These are phyloP conservation scores for Adansonia digitata DNA, from an alignment of 345 rosid genomes.

Conservation along the genomic window DNA sequence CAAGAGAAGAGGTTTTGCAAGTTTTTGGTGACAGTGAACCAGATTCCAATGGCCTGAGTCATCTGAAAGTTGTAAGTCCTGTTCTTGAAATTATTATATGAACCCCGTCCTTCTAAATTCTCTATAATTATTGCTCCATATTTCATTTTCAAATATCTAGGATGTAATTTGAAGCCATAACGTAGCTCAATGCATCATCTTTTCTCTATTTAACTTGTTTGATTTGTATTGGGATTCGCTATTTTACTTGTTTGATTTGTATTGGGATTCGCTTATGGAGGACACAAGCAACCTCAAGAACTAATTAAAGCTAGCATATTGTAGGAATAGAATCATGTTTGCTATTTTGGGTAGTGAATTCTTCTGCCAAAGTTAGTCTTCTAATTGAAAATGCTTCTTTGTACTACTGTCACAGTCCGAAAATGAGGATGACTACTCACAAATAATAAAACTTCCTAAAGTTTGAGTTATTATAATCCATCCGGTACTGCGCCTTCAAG, in stretches of 20 bases:
- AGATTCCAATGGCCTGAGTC: slow-evolving; percentile 24
- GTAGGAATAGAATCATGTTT: neutral
- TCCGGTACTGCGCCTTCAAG: neutral
- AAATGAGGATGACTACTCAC: neutral
- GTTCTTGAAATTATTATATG: neutral
- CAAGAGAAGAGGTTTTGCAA: slow-evolving; percentile 52
- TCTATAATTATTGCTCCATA: neutral
- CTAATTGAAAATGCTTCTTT: too few relatives aligned
- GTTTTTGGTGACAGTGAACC: slow-evolving; percentile 38
- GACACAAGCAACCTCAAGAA: neutral
- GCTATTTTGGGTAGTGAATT: neutral
- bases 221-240: too few relatives aligned
- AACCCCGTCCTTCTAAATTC: neutral
- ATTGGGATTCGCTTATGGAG: neutral
- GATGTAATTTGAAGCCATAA: neutral
- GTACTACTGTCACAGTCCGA: neutral
- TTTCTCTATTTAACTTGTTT: too few relatives aligned
- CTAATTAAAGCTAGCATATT: neutral
- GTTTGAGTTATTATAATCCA: neutral
- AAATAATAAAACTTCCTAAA: neutral
- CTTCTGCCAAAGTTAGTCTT: neutral
- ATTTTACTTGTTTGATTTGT: neutral
- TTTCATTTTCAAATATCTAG: neutral
- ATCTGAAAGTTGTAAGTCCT: slow-evolving; percentile 43
- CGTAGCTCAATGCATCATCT: too few relatives aligned